These are phyloP conservation scores for Raphanus raphanistrum DNA, from an alignment of 345 rosid species.

Conservation along the genomic window DNA sequence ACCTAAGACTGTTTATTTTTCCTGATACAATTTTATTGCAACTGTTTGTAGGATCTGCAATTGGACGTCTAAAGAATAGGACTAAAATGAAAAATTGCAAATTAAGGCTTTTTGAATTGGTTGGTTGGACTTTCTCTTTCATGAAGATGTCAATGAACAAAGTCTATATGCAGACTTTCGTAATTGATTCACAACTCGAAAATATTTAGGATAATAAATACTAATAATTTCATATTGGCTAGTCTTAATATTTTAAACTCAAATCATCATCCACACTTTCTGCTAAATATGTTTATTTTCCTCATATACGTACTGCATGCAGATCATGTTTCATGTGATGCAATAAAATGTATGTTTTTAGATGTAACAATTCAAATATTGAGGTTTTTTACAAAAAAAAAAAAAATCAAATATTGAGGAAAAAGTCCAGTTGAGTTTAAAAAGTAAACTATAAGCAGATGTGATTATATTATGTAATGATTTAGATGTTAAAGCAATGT, in stretches of 20 bases:
- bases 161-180: conserved; percentile 19
- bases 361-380: no score
- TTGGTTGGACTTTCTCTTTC: conserved; percentile 30
- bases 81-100: neutral
- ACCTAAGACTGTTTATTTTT: no score
- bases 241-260: neutral
- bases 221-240: no score
- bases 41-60: neutral
- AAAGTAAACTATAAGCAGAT: no score
- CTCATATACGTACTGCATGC: neutral
- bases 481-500: no score
- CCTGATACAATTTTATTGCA: no score
- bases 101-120: conserved; percentile 7
- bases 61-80: neutral
- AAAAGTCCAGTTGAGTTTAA: no score
- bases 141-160: conserved; percentile 20
- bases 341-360: neutral
- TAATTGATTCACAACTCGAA: conserved; percentile 21
- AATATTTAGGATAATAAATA: no score
- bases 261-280: neutral
- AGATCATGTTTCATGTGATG: neutral
- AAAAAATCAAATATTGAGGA: no score
- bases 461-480: no score
- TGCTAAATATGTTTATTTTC: neutral
- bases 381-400: no score